A percentile compares a stretch with the other conserved stretches of the same genome.
These are phyloP conservation scores for Peronospora belbahrii DNA, from an alignment of 352 stramenopile genomes.

Conservation along the genomic window DNA sequence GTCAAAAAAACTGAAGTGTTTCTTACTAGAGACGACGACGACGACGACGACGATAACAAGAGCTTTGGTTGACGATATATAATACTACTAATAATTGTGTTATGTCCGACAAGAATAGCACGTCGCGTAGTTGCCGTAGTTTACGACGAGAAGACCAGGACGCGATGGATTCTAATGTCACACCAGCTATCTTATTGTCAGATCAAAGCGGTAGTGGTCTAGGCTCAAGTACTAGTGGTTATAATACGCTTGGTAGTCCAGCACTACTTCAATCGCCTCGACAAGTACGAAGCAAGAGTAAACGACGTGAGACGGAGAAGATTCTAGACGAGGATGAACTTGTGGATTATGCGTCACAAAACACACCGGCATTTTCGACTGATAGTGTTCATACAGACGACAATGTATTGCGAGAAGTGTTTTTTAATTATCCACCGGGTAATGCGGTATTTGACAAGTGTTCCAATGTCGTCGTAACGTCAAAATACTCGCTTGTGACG, in stretches of 20 bases:
- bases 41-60: neutral
- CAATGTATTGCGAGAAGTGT: constrained; percentile 43
- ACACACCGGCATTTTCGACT: constrained; percentile 5
- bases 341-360: constrained; percentile 9
- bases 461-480: constrained; percentile 84
- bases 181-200: constrained; percentile 9
- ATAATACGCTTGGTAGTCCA: constrained; percentile 32
- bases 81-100: constrained; percentile 2
- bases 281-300: constrained; percentile 8
- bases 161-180: constrained; percentile 23
- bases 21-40: too few species aligned
- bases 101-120: constrained; percentile 26
- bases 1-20: neutral
- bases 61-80: neutral
- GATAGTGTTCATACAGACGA: neutral
- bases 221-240: constrained; percentile 16
- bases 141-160: constrained; percentile 47
- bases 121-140: constrained; percentile 42
- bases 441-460: constrained; percentile 63
- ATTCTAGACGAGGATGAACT: constrained; percentile 24
- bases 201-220: constrained; percentile 17
- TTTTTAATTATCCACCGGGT: constrained; percentile 58
- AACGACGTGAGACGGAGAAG: constrained; percentile 1
- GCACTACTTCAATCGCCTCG: constrained; percentile 26
- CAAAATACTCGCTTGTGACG: constrained; percentile 84